A percentile compares a stretch with the other conserved stretches of the same genome.
These are phyloP conservation scores for Yamadazyma insecticola DNA, from an alignment of 805 yeast genomes.

Conservation along the genomic window DNA sequence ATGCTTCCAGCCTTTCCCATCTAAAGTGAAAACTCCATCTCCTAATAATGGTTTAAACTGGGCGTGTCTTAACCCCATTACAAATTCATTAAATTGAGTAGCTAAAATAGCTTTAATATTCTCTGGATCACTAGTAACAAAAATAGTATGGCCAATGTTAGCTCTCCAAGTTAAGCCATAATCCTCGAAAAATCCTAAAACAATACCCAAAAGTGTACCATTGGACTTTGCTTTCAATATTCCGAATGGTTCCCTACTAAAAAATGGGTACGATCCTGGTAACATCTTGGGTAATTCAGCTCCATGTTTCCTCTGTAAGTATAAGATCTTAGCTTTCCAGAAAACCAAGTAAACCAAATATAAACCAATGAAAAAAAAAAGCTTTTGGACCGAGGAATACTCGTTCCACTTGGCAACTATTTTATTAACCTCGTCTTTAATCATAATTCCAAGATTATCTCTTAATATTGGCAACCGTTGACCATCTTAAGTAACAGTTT, in stretches of 20 bases:
- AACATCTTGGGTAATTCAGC: constrained; percentile 9
- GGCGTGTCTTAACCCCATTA: constrained; percentile 24
- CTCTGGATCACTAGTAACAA: constrained; percentile 27
- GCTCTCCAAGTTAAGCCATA: constrained; percentile 13
- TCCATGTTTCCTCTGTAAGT: constrained; percentile 8
- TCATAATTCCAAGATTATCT: no score
- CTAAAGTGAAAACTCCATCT: constrained; percentile 33
- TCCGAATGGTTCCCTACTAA: constrained; percentile 9
- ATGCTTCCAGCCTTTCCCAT: constrained; percentile 33
- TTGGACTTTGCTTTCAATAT: constrained; percentile 9
- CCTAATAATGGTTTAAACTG: constrained; percentile 28
- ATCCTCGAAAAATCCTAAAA: constrained; percentile 9
- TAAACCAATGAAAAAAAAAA: constrained; percentile 1
- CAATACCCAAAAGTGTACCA: constrained; percentile 9
- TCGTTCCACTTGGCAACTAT: no score
- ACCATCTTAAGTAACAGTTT: no score
- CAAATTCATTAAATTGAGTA: constrained; percentile 30
- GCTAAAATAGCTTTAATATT: constrained; percentile 31
- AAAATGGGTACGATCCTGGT: constrained; percentile 12
- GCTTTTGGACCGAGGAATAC: no score
- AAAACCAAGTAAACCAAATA: constrained; percentile 1
- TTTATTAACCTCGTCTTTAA: no score
- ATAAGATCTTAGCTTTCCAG: constrained; percentile 3
- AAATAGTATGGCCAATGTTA: constrained; percentile 17
- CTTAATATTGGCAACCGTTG: no score